Evolutionary conservation across 192 early-diverging fungal genomes (phyloP), one percentile per base, ranked within the genome.

Genomic region (Glomus cerebriforme): DNA sequence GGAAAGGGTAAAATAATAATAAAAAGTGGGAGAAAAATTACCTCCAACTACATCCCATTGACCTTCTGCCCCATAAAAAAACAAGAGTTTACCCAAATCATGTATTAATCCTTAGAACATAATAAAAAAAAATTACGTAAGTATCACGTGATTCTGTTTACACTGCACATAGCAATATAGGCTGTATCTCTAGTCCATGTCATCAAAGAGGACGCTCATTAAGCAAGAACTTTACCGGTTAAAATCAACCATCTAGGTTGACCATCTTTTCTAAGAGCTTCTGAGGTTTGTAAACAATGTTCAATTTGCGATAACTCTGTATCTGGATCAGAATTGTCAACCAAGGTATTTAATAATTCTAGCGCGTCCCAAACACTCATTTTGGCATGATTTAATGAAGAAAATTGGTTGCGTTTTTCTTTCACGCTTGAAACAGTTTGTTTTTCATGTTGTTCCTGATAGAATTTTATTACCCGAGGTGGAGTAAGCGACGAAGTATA

Each of bases 291-390:
- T 9, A 89, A 65, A 6, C 83, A 79, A 75, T 89, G 88, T 10
- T 81, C 81, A 59, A 88, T 87, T 64, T 89, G 88, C 10, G 86
- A 70, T 27, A 86, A 35, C 26, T 80, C 54, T 2, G 88, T 89
- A 79, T 89, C 88, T 22, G 88, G 88, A 75, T 89, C 88, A 37
- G 83, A 85, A 31, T 89, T 81, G 67, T 89, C 88, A 2, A 83
- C 78, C 15, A 89, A 47, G 0, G 32, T 54, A 80, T 89, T 81
- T 32, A 89, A 74, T 7, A 82, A 32, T 60, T 88, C 81, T 72
- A 89, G 34, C 0, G 79, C 88, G 71, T 85, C 72, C 88, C 88
- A 89, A 22, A 89, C 81, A 29, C 87, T 74, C 79, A 87, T 82
- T 26, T 63, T 22, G 8, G 64, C 59, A 47, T 79, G 54, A 13